These are phyloP conservation scores for Elaphomyces granulatus DNA, from an alignment of 495 filamentous ascomycete genomes.

Conservation along the genomic window DNA sequence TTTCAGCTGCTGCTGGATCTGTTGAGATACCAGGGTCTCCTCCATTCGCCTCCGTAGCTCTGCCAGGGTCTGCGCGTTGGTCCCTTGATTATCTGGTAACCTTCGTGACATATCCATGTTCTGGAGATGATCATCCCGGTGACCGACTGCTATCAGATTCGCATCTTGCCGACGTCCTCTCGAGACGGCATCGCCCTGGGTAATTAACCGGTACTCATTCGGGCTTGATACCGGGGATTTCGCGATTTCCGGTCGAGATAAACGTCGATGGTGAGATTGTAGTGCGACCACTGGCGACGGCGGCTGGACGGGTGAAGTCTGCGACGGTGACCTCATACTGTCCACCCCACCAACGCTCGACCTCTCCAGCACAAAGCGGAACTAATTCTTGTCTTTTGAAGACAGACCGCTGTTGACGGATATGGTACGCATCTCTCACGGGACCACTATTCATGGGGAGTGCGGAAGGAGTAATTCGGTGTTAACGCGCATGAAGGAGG, in stretches of 20 bases:
- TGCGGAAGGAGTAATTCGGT: no score
- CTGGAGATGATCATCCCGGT: not conserved
- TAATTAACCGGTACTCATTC: not conserved
- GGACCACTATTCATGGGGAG: no score
- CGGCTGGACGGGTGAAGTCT: not conserved
- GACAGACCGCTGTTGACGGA: no score
- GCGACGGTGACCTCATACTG: not conserved
- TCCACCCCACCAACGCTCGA: no score
- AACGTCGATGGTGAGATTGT: not conserved
- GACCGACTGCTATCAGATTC: not conserved
- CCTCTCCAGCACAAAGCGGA: no score
- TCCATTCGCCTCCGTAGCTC: slow-evolving; percentile 35
- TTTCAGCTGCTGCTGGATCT: slow-evolving; percentile 26
- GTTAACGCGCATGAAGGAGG: no score
- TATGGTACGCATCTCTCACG: no score
- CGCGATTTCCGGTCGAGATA: not conserved
- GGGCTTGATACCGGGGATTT: not conserved
- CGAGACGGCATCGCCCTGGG: not conserved
- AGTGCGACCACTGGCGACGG: not conserved
- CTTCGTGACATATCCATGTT: not conserved
- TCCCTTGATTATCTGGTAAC: slow-evolving; percentile 14
- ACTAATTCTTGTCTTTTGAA: no score
- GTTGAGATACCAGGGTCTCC: slow-evolving; percentile 31
- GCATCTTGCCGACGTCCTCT: not conserved
- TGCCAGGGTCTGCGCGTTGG: slow-evolving; percentile 27